Percentiles rank a stretch among this genome's conserved stretches.
Conservation (phyloP, 2,329 filamentous ascomycete genomes). For the Xylariaceae sp. region DNA sequence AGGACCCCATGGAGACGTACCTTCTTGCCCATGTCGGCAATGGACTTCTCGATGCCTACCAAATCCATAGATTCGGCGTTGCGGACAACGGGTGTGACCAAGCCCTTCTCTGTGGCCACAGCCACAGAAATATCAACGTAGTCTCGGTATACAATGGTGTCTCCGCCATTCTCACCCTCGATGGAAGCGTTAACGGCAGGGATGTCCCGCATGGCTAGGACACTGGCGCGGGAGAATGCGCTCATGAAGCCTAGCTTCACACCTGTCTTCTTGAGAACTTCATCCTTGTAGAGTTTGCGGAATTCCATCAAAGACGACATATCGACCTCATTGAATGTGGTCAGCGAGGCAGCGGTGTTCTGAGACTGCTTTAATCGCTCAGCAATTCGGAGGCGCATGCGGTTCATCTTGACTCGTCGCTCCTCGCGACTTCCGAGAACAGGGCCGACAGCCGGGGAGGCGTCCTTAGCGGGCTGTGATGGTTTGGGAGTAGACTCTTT, state of each 20-base stretch:
- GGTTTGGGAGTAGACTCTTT: conserved; percentile 45
- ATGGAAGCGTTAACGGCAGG: conserved; percentile 96
- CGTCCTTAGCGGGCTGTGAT: conserved; percentile 49
- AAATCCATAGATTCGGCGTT: conserved; percentile 91
- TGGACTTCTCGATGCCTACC: conserved; percentile 85
- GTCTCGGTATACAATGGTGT: conserved; percentile 97
- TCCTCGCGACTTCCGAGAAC: conserved; percentile 80
- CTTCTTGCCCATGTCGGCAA: conserved; percentile 96
- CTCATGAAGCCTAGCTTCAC: conserved; percentile 99
- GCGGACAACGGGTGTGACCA: conserved; percentile 94
- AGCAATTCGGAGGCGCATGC: conserved; percentile 96
- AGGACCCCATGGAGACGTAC: conserved; percentile 49
- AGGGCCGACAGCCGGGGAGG: conserved; percentile 44
- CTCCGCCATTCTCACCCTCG: conserved; percentile 90
- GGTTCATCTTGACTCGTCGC: conserved; percentile 98
- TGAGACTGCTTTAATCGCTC: conserved; percentile 99
- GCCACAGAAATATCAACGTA: conserved; percentile 98
- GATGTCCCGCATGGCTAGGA: conserved; percentile 93
- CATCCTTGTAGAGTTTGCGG: conserved; percentile 96
- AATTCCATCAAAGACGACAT: conserved; percentile 99
- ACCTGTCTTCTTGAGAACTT: conserved; percentile 91
- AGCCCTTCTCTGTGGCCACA: conserved; percentile 94
- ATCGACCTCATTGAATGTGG: conserved; percentile 99
- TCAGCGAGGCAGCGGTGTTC: conserved; percentile 95
- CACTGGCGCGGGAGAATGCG: conserved; percentile 88